Conservation (phyloP, 495 filamentous ascomycete genomes). For the Talaromyces trachyspermus region DNA sequence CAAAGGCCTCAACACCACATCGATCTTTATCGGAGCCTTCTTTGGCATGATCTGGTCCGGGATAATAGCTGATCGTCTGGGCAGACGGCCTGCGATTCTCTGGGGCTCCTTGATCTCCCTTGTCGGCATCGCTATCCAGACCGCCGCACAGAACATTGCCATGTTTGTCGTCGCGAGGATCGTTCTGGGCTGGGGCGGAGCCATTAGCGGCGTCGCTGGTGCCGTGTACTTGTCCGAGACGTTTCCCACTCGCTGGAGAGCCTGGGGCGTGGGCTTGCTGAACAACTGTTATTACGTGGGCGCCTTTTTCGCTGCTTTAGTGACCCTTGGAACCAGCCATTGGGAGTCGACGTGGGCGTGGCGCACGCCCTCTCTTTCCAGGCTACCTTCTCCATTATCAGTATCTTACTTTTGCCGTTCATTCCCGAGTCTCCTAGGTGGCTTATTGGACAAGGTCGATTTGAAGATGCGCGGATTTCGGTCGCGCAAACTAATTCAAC, state of each 20-base stretch:
- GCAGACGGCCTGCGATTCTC: conserved; percentile 38
- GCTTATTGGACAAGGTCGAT: conserved; percentile 33
- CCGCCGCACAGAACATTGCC: conserved; percentile 38
- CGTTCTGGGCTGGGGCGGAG: conserved; percentile 34
- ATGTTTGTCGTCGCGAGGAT: conserved; percentile 39
- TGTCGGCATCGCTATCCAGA: conserved; percentile 39
- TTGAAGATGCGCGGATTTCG: conserved; percentile 21
- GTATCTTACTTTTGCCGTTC: conserved; percentile 44
- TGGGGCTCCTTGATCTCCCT: conserved; percentile 34
- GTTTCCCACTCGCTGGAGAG: conserved; percentile 32
- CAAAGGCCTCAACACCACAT: conserved; percentile 37
- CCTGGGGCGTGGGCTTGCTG: conserved; percentile 38
- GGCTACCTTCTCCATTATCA: conserved; percentile 42
- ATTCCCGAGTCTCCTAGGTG: conserved; percentile 49
- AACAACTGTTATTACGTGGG: conserved; percentile 47
- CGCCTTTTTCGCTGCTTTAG: conserved; percentile 39
- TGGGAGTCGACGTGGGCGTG: conserved; percentile 44
- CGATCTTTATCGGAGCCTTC: conserved; percentile 35
- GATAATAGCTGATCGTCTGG: conserved; percentile 28
- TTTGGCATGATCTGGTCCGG: conserved; percentile 32
- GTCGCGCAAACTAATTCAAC: conserved; percentile 41
- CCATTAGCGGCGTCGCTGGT: conserved; percentile 30
- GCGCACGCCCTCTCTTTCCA: conserved; percentile 48
- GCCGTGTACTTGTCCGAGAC: conserved; percentile 35
- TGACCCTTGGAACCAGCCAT: conserved; percentile 43